A percentile compares a stretch with the other conserved stretches of the same genome.
Conservation (phyloP, 1,284 basidiomycete species). For the Irpex rosettiformis region DNA sequence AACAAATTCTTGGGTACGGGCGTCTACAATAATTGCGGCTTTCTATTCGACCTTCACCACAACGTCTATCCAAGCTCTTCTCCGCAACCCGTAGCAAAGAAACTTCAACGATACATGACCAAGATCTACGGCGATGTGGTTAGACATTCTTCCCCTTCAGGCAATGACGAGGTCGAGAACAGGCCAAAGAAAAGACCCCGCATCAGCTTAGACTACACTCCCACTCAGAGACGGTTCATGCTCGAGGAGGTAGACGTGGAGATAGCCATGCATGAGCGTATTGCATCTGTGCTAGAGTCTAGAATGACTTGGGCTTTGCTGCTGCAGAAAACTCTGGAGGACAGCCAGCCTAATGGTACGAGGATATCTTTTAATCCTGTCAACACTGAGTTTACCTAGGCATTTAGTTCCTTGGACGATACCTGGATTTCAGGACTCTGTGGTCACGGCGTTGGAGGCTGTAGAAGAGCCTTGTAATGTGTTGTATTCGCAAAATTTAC, state of each 20-base stretch:
- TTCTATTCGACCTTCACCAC: not conserved
- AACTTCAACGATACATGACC: not conserved
- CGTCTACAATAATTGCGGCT: not conserved
- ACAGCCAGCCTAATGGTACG: slow-evolving; percentile 18
- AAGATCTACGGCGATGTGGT: not conserved
- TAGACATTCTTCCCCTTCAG: not conserved
- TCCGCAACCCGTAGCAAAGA: not conserved
- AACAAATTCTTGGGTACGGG: slow-evolving; percentile 1
- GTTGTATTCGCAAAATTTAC: slow-evolving; percentile 43
- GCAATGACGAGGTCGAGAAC: not conserved
- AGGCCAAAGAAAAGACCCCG: slow-evolving; percentile 7
- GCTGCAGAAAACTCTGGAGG: slow-evolving; percentile 49
- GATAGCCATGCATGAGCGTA: slow-evolving; percentile 52
- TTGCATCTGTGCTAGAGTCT: slow-evolving; percentile 53
- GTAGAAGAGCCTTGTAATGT: slow-evolving; percentile 51
- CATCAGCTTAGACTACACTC: not conserved
- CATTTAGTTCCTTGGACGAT: not conserved
- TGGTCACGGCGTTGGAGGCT: slow-evolving; percentile 51
- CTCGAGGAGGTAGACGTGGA: slow-evolving; percentile 62
- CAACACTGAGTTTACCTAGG: not conserved
- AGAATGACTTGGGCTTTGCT: slow-evolving; percentile 65
- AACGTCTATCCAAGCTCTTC: not conserved
- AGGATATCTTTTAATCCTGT: slow-evolving; percentile 2
- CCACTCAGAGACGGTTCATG: slow-evolving; percentile 20
- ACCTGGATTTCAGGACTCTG: slow-evolving; percentile 44